These are phyloP conservation scores for Nitzschia putrida DNA, from an alignment of 108 stramenopile species.

Conservation along the genomic window DNA sequence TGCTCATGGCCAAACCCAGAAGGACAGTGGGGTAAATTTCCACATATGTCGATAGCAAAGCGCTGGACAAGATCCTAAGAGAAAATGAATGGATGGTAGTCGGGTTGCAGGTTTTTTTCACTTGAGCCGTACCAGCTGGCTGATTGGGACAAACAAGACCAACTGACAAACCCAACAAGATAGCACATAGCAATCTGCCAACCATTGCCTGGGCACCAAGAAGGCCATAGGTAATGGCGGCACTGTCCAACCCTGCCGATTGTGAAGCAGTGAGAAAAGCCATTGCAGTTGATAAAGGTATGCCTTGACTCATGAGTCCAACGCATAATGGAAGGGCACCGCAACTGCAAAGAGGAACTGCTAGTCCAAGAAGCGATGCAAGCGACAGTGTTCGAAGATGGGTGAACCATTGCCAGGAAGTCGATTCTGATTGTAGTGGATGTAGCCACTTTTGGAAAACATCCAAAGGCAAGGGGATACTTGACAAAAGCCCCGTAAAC, in stretches of 20 bases:
- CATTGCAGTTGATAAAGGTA: slow-evolving; percentile 26
- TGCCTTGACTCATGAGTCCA: slow-evolving; percentile 24
- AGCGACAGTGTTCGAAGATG: not conserved
- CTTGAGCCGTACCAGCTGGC: too few species aligned
- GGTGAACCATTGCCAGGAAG: not conserved
- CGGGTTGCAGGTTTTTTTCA: too few species aligned
- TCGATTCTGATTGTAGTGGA: not conserved
- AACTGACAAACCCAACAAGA: slow-evolving; percentile 23
- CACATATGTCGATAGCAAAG: slow-evolving; percentile 13
- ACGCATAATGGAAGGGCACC: slow-evolving; percentile 36
- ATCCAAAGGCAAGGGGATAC: slow-evolving; percentile 20
- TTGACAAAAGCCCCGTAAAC: slow-evolving; percentile 10
- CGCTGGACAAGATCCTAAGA: not conserved
- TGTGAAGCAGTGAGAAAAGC: slow-evolving; percentile 42
- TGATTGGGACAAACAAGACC: slow-evolving; percentile 16
- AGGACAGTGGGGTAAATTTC: slow-evolving; percentile 34
- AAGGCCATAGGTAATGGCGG: slow-evolving; percentile 38
- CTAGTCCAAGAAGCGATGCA: slow-evolving; percentile 31
- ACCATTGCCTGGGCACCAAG: slow-evolving; percentile 33
- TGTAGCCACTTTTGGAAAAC: slow-evolving; percentile 1
- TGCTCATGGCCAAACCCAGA: slow-evolving; percentile 23
- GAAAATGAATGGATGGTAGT: too few species aligned
- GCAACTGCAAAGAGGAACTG: slow-evolving; percentile 40
- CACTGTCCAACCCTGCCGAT: slow-evolving; percentile 40
- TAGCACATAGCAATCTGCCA: slow-evolving; percentile 28